These are phyloP conservation scores for Chionographis japonica DNA, from an alignment of 106 monocot genomes.

Conservation along the genomic window DNA sequence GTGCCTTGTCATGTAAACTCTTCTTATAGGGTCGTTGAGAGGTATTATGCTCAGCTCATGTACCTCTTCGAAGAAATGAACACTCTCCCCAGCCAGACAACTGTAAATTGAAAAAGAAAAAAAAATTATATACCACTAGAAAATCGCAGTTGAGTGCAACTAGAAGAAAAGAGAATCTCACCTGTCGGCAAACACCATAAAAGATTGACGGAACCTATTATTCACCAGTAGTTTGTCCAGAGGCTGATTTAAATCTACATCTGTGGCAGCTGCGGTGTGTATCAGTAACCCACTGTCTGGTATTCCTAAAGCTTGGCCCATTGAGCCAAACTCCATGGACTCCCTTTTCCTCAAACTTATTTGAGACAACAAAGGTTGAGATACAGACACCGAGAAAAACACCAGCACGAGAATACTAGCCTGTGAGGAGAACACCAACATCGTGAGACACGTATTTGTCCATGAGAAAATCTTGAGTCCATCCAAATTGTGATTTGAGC, in stretches of 20 bases:
- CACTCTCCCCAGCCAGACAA: slow-evolving; percentile 38
- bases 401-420: slow-evolving; percentile 28
- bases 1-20: slow-evolving; percentile 38
- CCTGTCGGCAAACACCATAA: slow-evolving; percentile 49
- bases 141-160: background rate
- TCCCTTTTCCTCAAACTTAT: slow-evolving; percentile 31
- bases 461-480: no score
- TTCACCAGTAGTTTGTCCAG: slow-evolving; percentile 28
- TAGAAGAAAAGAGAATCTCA: background rate
- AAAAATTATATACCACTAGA: background rate
- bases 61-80: slow-evolving; percentile 39
- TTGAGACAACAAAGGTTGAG: slow-evolving; percentile 38
- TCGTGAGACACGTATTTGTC: background rate
- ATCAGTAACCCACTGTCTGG: slow-evolving; percentile 7
- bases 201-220: slow-evolving; percentile 33
- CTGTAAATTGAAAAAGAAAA: slow-evolving; percentile 10
- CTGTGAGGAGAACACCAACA: background rate
- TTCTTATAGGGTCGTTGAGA: slow-evolving; percentile 21
- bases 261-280: background rate
- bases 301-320: slow-evolving; percentile 39
- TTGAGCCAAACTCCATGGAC: slow-evolving; percentile 12
- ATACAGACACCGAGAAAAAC: slow-evolving; percentile 39
- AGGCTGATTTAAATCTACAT: slow-evolving; percentile 15
- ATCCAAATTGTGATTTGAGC: no score
- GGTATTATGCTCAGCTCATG: slow-evolving; percentile 26